Conservation (phyloP, 2,329 filamentous ascomycete genomes). For the Stagonosporopsis chrysanthemi region DNA sequence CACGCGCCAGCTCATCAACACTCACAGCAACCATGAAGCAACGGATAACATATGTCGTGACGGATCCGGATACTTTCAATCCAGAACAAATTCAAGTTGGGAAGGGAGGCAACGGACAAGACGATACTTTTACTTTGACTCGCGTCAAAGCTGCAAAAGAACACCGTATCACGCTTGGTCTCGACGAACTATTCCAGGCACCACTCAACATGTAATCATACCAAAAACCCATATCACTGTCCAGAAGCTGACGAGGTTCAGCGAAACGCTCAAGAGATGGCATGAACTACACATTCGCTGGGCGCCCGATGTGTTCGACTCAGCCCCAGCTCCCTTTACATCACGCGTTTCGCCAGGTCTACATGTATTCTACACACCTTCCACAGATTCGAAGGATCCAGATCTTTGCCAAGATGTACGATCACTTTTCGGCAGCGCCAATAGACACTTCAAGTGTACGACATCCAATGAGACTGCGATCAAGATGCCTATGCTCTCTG, state of each 20-base stretch:
- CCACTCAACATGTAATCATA: constrained; percentile 8
- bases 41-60: constrained; percentile 77
- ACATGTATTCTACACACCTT: constrained; percentile 78
- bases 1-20: constrained; percentile 20
- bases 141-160: constrained; percentile 75
- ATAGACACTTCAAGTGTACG: constrained; percentile 61
- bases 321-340: constrained; percentile 71
- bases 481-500: constrained; percentile 61
- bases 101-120: constrained; percentile 23
- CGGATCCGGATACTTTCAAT: constrained; percentile 69
- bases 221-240: neutral
- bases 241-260: constrained; percentile 36
- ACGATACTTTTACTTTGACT: constrained; percentile 62
- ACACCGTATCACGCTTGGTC: constrained; percentile 75
- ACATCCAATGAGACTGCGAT: constrained; percentile 67
- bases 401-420: constrained; percentile 12
- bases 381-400: constrained; percentile 40
- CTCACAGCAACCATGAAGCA: constrained; percentile 65
- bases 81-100: constrained; percentile 68
- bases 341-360: constrained; percentile 81
- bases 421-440: neutral
- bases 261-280: constrained; percentile 67
- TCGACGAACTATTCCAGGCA: constrained; percentile 73
- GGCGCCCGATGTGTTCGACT: constrained; percentile 67
- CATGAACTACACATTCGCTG: constrained; percentile 82